Percentiles rank a stretch among this genome's conserved stretches.
Evolutionary conservation across 306 rosid genomes (phyloP).

Genomic region (Cucurbita maxima): DNA sequence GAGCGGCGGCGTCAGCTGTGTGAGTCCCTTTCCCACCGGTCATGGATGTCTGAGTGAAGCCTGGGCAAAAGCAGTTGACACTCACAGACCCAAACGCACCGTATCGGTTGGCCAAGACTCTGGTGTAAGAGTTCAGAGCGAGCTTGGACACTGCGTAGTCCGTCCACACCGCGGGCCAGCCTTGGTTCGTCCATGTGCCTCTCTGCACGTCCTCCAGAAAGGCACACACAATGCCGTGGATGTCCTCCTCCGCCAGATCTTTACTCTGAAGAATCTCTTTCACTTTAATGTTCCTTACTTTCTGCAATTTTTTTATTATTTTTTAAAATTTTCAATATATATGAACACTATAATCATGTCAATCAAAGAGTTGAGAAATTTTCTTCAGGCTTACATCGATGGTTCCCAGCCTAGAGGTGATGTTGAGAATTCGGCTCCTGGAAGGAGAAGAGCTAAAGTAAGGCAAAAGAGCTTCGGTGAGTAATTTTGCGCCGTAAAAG

Average conservation of each 20-base stretch:
- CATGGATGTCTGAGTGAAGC: conserved; percentile 80
- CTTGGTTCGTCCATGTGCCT: conserved; percentile 48
- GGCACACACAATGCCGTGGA: conserved; percentile 24
- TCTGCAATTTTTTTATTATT: conserved; percentile 28
- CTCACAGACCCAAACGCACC: conserved; percentile 18
- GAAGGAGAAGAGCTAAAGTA: conserved; percentile 39
- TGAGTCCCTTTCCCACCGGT: conserved; percentile 59
- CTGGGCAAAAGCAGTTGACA: conserved; percentile 71
- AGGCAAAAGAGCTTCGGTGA: conserved; percentile 49
- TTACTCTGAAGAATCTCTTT: conserved; percentile 18
- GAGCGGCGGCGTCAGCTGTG: conserved; percentile 44
- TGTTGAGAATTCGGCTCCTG: conserved; percentile 43
- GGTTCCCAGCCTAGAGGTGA: conserved; percentile 83
- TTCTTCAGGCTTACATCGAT: conserved; percentile 20
- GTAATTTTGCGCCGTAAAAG: conserved; percentile 51
- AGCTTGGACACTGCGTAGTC: conserved; percentile 80
- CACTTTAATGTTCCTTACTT: conserved; percentile 30
- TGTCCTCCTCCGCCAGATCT: conserved; percentile 30
- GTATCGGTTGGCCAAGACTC: conserved; percentile 40
- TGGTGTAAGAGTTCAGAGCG: conserved; percentile 60
- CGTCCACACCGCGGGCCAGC: conserved; percentile 89
- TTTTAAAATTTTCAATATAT: too few relatives aligned
- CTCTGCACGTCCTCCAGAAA: conserved; percentile 41
- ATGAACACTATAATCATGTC: not conserved
- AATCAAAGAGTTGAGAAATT: too few relatives aligned